Evolutionary conservation across 768 basidiomycete genomes (phyloP), one percentile per base, ranked within the genome.

Genomic region (Russula olivacea): DNA sequence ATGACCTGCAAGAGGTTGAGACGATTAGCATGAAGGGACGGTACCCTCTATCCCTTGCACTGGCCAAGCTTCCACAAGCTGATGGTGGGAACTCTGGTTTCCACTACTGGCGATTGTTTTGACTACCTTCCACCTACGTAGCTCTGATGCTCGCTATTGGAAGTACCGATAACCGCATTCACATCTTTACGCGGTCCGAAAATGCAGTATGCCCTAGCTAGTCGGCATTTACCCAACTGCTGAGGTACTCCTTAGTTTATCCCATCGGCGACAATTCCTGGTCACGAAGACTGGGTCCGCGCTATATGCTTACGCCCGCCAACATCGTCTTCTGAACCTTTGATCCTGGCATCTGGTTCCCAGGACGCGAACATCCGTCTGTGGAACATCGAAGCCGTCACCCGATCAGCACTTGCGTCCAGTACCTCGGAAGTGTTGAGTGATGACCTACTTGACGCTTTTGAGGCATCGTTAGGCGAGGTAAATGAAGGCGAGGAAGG

Each of bases 221-320:
- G 52, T 57, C 49, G 51, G 38, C 38, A 58, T 41, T 9, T 32
- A 60, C 17, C 36, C 40, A 66, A 64, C 21, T 58, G 50, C 49
- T 34, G 36, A 55, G 23, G 14, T 54, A 45, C 10, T 50, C 41
- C 14, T 50, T 32, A 87, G 88, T 89, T 87, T 71, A 77, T 85
- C 15, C 78, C 75, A 58, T 82, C 84, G 21, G 82, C 83, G 3
- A 74, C 77, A 0, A 77, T 91, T 53, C 75, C 82, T 14, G 97
- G 97, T 2, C 97, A 99, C 70, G 91, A 97, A 78, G 96, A 99
- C 70, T 99, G 97, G 97, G 81, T 98, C 58, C 85, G 89, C 58
- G 80, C 85, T 63, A 81, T 98, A 41, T 81, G 86, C 2, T 93
- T 98, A 72, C 77, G 77, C 50, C 48, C 68, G 0, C 74, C 78